Percentiles rank a stretch among this genome's conserved stretches.
Conservation (phyloP, 2,329 filamentous ascomycete species). For the Penicillium sp. region DNA sequence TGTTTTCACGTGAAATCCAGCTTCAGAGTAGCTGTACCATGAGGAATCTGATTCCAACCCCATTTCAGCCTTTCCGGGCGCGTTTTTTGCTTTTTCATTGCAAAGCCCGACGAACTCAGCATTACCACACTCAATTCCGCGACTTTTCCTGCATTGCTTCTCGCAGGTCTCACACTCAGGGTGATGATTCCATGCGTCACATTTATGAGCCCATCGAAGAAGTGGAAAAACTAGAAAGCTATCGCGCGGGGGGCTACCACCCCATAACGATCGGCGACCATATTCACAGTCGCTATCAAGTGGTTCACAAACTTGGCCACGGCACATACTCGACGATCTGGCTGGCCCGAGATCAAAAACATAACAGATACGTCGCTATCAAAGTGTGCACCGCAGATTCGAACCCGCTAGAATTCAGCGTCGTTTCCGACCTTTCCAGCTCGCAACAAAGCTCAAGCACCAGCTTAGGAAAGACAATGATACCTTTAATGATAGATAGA, state of each 20-base stretch:
- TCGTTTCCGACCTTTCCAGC: slow-evolving; percentile 5
- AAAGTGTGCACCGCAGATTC: slow-evolving; percentile 24
- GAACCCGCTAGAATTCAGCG: slow-evolving; percentile 12
- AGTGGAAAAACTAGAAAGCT: slow-evolving; percentile 22
- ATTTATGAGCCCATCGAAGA: slow-evolving; percentile 14
- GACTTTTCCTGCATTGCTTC: not conserved
- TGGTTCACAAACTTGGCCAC: slow-evolving; percentile 42
- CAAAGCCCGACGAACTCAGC: not conserved
- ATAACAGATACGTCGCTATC: slow-evolving; percentile 20
- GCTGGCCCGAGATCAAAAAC: slow-evolving; percentile 26
- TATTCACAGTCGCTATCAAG: slow-evolving; percentile 33
- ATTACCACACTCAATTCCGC: not conserved
- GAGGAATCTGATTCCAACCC: not conserved
- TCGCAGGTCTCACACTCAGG: not conserved
- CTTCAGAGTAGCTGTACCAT: not conserved
- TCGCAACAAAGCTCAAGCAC: not conserved
- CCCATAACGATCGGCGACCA: slow-evolving; percentile 27
- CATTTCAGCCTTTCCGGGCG: not conserved
- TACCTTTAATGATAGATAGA: slow-evolving; percentile 10
- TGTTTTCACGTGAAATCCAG: not conserved
- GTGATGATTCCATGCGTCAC: not conserved
- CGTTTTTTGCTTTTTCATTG: not conserved
- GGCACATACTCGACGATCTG: slow-evolving; percentile 36
- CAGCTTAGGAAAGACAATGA: slow-evolving; percentile 1
- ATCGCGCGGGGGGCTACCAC: slow-evolving; percentile 28